Evolutionary conservation across 2,329 filamentous ascomycete species (phyloP), one percentile per base, ranked within the genome.

Genomic region (Fusarium multiceps): DNA sequence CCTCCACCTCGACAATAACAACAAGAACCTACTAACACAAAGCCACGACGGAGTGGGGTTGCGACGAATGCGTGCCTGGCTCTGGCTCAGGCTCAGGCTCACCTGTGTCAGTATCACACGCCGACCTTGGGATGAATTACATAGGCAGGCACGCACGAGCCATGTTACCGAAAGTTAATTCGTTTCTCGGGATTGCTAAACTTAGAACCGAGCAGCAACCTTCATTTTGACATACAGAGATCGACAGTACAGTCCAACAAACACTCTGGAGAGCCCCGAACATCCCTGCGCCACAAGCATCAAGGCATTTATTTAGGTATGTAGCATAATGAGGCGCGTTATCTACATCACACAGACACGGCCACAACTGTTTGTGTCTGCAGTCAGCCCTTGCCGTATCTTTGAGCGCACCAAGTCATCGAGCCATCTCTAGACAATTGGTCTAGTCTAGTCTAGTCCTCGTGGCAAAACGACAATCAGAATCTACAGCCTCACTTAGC

Each of bases 101-200:
- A 20, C 7, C 7, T 9, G 27, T 37, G 28, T 14, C 30, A 16
- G 30, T 27, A 37, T 41, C 54, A 54, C 37, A 37, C 59, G 45
- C 47, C 48, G 56, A 43, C 21, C 34, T 34, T 34, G 48, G 46
- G 55, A 63, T 54, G 48, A 64, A 63, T n/a, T 37, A 37, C 34
- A 37, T 54, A 59, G 58, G 23, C 47, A 59, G 58, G 23, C 50
- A 57, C 56, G 65, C 70, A 68, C 70, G 63, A 72, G 65, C 72
- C 59, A 71, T 45, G 18, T n/a, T 37, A 14, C 46, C 34, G 54
- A 67, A 59, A 71, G 63, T 57, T 59, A 68, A 68, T 56, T 55
- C 42, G 27, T 56, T 27, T 28, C 30, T 50, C 18, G 46, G 47
- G 56, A 43, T 21, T 30, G 53, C 68, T 61, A 69, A 72, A 71